Percentiles rank a stretch among this genome's conserved stretches.
These are phyloP conservation scores for Emericellopsis cladophorae DNA, from an alignment of 2,329 filamentous ascomycete genomes.

Conservation along the genomic window DNA sequence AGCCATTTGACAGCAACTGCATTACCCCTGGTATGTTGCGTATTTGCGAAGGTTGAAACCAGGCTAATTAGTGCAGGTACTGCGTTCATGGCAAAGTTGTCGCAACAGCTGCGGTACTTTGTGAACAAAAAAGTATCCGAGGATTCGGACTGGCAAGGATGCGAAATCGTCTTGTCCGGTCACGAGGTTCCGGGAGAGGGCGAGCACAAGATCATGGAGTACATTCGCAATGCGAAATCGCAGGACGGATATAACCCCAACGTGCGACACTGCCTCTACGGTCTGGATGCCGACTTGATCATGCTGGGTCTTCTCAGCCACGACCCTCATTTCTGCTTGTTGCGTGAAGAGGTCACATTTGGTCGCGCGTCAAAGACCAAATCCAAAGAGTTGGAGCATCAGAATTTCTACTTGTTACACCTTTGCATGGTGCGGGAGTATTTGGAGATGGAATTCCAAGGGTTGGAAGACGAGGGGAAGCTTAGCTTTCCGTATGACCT, in stretches of 20 bases:
- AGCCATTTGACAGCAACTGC: slow-evolving; percentile 96
- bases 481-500: slow-evolving; percentile 78
- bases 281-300: slow-evolving; percentile 92
- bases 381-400: slow-evolving; percentile 87
- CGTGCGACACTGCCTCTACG: slow-evolving; percentile 91
- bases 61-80: slow-evolving; percentile 37
- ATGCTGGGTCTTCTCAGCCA: slow-evolving; percentile 97
- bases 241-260: slow-evolving; percentile 89
- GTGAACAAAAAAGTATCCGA: slow-evolving; percentile 98
- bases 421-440: slow-evolving; percentile 97
- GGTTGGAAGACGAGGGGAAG: slow-evolving; percentile 61
- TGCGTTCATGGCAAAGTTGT: slow-evolving; percentile 94
- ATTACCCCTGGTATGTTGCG: slow-evolving; percentile 65
- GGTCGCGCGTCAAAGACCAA: slow-evolving; percentile 78
- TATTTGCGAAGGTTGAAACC: neutral
- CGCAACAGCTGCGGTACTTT: slow-evolving; percentile 91
- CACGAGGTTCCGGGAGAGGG: slow-evolving; percentile 97
- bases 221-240: slow-evolving; percentile 93
- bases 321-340: slow-evolving; percentile 93
- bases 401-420: slow-evolving; percentile 97
- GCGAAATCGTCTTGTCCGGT: slow-evolving; percentile 89
- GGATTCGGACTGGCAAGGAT: slow-evolving; percentile 93
- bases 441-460: slow-evolving; percentile 91
- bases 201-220: slow-evolving; percentile 99
- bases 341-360: slow-evolving; percentile 96